These are phyloP conservation scores for Ceratobasidium sp. DNA, from an alignment of 1,284 basidiomycete genomes.

Conservation along the genomic window DNA sequence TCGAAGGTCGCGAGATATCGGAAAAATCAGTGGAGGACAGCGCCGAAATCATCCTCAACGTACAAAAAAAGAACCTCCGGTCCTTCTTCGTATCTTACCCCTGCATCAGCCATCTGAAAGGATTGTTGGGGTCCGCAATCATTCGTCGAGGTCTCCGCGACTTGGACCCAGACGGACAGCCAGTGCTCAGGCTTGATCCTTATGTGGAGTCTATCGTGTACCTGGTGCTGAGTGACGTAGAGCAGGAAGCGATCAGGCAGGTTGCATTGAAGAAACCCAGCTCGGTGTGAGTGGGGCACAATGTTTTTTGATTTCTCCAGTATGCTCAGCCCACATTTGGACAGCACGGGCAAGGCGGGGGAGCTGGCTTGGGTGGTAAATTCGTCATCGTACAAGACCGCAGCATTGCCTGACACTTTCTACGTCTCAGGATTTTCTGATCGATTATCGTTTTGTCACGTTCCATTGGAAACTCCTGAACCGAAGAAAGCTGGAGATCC, in stretches of 20 bases:
- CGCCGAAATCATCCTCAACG: neutral
- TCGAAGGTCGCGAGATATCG: neutral
- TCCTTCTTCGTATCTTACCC: neutral
- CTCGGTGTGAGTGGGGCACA: neutral
- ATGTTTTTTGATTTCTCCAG: too few species aligned
- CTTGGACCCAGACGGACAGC: neutral
- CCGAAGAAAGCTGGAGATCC: neutral
- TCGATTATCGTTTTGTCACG: neutral
- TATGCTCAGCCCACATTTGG: too few species aligned
- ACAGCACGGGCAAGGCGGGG: neutral
- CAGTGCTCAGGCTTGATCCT: neutral
- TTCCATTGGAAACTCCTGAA: neutral
- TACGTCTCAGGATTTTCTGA: neutral
- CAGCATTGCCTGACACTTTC: neutral
- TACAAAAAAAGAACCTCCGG: neutral
- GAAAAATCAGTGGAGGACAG: neutral
- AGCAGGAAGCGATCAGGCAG: neutral
- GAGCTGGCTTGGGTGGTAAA: neutral
- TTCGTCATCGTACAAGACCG: too few species aligned
- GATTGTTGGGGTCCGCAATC: neutral
- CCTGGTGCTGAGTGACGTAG: neutral
- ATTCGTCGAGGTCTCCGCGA: neutral
- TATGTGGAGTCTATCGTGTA: constrained; percentile 7
- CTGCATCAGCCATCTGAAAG: neutral
- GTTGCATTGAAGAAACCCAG: neutral